Percentiles rank a stretch among this genome's conserved stretches.
Conservation (phyloP, 1,284 basidiomycete species). For the Ceratobasidium theobromae region DNA sequence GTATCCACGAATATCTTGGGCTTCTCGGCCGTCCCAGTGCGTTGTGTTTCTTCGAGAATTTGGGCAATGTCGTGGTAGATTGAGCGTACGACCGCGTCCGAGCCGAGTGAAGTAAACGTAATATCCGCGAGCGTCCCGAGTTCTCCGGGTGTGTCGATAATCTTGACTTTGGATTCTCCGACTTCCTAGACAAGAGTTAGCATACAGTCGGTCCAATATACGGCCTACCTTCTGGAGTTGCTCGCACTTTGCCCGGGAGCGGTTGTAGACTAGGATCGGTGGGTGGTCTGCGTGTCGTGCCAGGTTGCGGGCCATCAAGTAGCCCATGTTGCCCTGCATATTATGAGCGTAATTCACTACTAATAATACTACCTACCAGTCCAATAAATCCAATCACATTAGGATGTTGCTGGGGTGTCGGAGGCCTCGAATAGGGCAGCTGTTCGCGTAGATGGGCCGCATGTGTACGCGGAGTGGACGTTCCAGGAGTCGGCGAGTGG, state of each 20-base stretch:
- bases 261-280: constrained; percentile 59
- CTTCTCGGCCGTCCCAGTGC: constrained; percentile 40
- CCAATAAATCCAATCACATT: constrained; percentile 50
- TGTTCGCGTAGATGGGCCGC: constrained; percentile 11
- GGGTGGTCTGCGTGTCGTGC: constrained; percentile 51
- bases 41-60: constrained; percentile 49
- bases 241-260: constrained; percentile 60
- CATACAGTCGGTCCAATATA: neutral
- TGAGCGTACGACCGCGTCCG: constrained; percentile 71
- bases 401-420: constrained; percentile 49
- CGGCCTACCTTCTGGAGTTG: constrained; percentile 44
- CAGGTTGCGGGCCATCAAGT: constrained; percentile 72
- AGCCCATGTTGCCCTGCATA: constrained; percentile 53
- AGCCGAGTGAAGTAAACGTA: constrained; percentile 74
- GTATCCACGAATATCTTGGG: constrained; percentile 80
- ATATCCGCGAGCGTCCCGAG: constrained; percentile 72
- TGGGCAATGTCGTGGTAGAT: constrained; percentile 67
- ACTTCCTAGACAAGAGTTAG: constrained; percentile 47
- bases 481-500: neutral
- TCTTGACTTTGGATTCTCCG: constrained; percentile 52
- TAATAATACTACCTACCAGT: constrained; percentile 55
- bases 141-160: constrained; percentile 59
- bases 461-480: constrained; percentile 7
- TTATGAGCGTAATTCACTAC: constrained; percentile 42
- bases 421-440: constrained; percentile 60